Evolutionary conservation across 129 eudicot genomes (phyloP).

Genomic region (Artemisia argyi): DNA sequence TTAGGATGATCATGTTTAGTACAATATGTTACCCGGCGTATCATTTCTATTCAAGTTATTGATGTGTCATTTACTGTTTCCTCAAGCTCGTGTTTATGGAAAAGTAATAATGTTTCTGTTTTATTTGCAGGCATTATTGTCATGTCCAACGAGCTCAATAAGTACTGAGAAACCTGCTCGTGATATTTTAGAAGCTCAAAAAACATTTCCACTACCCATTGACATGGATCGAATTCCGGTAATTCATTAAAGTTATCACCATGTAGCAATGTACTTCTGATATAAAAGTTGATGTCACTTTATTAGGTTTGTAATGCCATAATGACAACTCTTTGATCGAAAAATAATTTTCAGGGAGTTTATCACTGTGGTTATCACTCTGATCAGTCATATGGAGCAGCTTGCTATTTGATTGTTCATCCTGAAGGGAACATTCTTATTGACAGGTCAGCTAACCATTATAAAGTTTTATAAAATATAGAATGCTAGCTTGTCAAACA

Average conservation of each 20-base stretch:
- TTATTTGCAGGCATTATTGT: conserved; percentile 58
- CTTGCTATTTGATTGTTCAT: conserved; percentile 68
- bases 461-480: not conserved
- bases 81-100: conserved; percentile 6
- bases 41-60: not conserved
- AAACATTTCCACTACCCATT: conserved; percentile 67
- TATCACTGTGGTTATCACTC: conserved; percentile 87
- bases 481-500: conserved; percentile 1
- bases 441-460: conserved; percentile 54
- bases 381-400: conserved; percentile 68
- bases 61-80: not conserved
- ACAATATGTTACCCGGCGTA: not conserved
- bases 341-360: conserved; percentile 44
- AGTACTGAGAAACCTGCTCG: conserved; percentile 54
- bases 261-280: conserved; percentile 8
- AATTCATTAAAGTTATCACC: conserved; percentile 19
- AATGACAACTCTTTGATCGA: not conserved
- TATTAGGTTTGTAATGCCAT: not conserved
- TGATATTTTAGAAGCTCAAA: conserved; percentile 60
- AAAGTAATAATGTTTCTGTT: conserved; percentile 1
- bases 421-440: conserved; percentile 75
- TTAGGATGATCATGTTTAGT: not conserved
- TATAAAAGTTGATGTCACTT: conserved; percentile 9
- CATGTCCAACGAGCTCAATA: conserved; percentile 82
- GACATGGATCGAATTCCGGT: conserved; percentile 56